Conservation (phyloP, 2,329 filamentous ascomycete genomes). For the Thielaviopsis populi region DNA sequence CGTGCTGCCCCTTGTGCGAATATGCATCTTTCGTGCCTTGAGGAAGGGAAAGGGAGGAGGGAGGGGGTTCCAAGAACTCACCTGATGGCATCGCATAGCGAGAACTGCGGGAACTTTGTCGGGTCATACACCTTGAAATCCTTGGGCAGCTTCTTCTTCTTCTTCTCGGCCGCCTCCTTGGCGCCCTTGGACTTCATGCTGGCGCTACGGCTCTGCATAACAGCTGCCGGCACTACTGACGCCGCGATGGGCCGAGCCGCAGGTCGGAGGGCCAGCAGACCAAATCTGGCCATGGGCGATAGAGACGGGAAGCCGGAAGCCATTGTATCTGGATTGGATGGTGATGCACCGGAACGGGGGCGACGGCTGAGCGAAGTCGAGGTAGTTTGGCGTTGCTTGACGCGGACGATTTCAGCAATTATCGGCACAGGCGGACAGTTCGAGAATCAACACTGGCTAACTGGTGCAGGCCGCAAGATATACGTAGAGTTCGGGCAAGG, state of each 20-base stretch:
- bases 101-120: slow-evolving; percentile 50
- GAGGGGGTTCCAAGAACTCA: slow-evolving; percentile 25
- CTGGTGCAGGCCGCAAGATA: neutral
- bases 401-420: too few species aligned
- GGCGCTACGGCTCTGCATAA: slow-evolving; percentile 16
- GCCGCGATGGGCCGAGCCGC: neutral
- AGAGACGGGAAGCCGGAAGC: slow-evolving; percentile 4
- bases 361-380: neutral
- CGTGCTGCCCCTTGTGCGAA: too few species aligned
- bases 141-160: slow-evolving; percentile 47
- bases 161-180: slow-evolving; percentile 28
- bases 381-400: neutral
- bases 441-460: neutral
- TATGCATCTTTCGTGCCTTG: too few species aligned
- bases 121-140: slow-evolving; percentile 51
- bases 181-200: slow-evolving; percentile 16
- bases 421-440: too few species aligned
- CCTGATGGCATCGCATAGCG: slow-evolving; percentile 88
- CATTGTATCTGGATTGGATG: slow-evolving; percentile 1
- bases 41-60: too few species aligned
- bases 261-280: slow-evolving; percentile 5
- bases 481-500: neutral
- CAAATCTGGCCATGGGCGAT: slow-evolving; percentile 5
- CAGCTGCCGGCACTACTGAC: neutral
- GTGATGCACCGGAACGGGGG: neutral